Conservation (phyloP, 768 basidiomycete genomes). For the Lactifluus subvellereus region DNA sequence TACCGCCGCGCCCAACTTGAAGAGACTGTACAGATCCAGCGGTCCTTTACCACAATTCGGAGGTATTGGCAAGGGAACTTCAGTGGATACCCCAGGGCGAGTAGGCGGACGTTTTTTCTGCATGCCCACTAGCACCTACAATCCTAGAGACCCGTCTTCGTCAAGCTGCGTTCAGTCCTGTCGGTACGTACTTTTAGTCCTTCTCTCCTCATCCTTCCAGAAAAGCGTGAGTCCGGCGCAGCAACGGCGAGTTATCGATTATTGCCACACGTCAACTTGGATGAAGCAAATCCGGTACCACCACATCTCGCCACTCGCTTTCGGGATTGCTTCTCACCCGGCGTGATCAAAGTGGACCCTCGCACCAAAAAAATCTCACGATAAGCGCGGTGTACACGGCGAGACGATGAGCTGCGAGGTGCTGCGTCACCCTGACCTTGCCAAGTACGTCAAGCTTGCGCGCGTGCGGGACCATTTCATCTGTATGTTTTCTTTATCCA, state of each 20-base stretch:
- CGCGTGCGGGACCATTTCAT: slow-evolving; percentile 90
- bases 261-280: slow-evolving; percentile 71
- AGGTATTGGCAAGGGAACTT: slow-evolving; percentile 61
- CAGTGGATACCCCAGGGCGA: slow-evolving; percentile 79
- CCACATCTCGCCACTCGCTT: slow-evolving; percentile 73
- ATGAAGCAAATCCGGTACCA: slow-evolving; percentile 69
- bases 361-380: slow-evolving; percentile 50
- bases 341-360: slow-evolving; percentile 63
- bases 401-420: slow-evolving; percentile 93
- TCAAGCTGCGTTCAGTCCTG: slow-evolving; percentile 86
- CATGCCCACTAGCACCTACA: slow-evolving; percentile 54
- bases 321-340: slow-evolving; percentile 79
- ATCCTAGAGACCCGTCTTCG: slow-evolving; percentile 82
- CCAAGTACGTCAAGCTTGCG: slow-evolving; percentile 72
- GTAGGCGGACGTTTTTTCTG: slow-evolving; percentile 56
- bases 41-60: slow-evolving; percentile 61
- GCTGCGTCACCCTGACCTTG: slow-evolving; percentile 85
- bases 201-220: background rate
- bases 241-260: slow-evolving; percentile 96
- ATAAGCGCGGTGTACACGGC: slow-evolving; percentile 60
- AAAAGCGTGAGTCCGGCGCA: slow-evolving; percentile 29
- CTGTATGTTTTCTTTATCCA: slow-evolving; percentile 48
- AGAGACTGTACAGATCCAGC: slow-evolving; percentile 33
- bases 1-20: slow-evolving; percentile 49
- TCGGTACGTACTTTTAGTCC: slow-evolving; percentile 50